These are phyloP conservation scores for Fraxinus baroniana DNA, from an alignment of 305 asterid species.

Conservation along the genomic window DNA sequence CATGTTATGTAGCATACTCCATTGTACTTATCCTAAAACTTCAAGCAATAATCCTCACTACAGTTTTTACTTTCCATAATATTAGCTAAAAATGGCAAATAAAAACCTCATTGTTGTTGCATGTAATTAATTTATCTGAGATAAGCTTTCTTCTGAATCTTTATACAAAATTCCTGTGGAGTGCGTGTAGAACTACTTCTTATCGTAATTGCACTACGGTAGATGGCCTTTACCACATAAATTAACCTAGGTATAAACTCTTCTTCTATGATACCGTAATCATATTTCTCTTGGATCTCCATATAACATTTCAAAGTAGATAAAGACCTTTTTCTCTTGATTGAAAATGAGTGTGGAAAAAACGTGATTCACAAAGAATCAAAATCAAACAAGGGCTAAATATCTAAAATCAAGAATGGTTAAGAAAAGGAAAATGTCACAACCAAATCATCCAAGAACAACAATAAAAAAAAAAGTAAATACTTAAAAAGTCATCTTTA, in stretches of 20 bases:
- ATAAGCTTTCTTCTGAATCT: neutral
- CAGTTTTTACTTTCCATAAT: neutral
- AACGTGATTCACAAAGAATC: neutral
- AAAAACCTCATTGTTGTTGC: neutral
- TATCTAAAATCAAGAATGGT: neutral
- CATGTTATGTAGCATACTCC: neutral
- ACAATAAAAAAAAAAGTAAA: neutral
- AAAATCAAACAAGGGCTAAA: neutral
- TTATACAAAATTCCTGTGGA: neutral
- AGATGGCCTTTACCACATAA: neutral
- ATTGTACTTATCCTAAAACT: neutral
- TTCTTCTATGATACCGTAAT: neutral
- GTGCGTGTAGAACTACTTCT: neutral
- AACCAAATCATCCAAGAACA: neutral
- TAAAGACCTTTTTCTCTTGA: neutral
- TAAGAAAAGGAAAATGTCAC: neutral
- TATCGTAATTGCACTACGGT: neutral
- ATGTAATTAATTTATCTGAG: neutral
- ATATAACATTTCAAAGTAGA: too few relatives aligned
- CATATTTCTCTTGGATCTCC: neutral
- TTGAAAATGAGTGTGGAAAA: neutral
- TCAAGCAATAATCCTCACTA: neutral
- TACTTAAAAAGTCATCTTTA: neutral
- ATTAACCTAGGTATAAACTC: neutral
- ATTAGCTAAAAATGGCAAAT: neutral